Percentiles rank a stretch among this genome's conserved stretches.
Evolutionary conservation across 164 flowering plant species (phyloP).

Genomic region (Tetracentron sinense): DNA sequence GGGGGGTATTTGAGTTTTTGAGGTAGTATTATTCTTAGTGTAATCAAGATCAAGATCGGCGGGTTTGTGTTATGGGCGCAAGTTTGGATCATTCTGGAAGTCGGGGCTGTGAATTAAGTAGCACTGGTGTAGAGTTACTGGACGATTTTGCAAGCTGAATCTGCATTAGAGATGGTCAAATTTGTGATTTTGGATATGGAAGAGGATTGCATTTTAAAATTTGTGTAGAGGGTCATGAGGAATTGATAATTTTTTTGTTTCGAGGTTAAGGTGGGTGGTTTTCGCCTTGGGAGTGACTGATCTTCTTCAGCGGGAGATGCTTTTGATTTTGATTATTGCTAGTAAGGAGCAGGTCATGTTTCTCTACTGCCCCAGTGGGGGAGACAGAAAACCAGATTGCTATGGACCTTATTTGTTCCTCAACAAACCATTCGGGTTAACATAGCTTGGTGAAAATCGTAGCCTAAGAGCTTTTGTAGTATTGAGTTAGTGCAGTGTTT

Average conservation of each 20-base stretch:
- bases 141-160: too few relatives aligned
- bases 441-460: too few relatives aligned
- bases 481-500: slow-evolving; percentile 11
- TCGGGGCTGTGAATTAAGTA: slow-evolving; percentile 18
- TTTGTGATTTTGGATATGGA: slow-evolving; percentile 38
- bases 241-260: slow-evolving; percentile 11
- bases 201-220: slow-evolving; percentile 42
- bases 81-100: slow-evolving; percentile 21
- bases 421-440: too few relatives aligned
- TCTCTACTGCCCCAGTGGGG: slow-evolving; percentile 21
- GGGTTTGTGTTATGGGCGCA: slow-evolving; percentile 17
- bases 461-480: too few relatives aligned
- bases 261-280: slow-evolving; percentile 6
- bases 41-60: slow-evolving; percentile 10
- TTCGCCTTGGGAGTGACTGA: slow-evolving; percentile 8
- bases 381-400: slow-evolving; percentile 25
- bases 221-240: slow-evolving; percentile 7
- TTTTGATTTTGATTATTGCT: slow-evolving; percentile 19
- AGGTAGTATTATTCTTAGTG: neutral
- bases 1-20: neutral
- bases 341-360: slow-evolving; percentile 27
- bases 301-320: slow-evolving; percentile 29
- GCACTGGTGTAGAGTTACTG: slow-evolving; percentile 10
- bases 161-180: slow-evolving; percentile 14
- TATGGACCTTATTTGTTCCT: too few relatives aligned